Evolutionary conservation across 2,329 filamentous ascomycete genomes (phyloP).

Genomic region (Aspergillus awamori): DNA sequence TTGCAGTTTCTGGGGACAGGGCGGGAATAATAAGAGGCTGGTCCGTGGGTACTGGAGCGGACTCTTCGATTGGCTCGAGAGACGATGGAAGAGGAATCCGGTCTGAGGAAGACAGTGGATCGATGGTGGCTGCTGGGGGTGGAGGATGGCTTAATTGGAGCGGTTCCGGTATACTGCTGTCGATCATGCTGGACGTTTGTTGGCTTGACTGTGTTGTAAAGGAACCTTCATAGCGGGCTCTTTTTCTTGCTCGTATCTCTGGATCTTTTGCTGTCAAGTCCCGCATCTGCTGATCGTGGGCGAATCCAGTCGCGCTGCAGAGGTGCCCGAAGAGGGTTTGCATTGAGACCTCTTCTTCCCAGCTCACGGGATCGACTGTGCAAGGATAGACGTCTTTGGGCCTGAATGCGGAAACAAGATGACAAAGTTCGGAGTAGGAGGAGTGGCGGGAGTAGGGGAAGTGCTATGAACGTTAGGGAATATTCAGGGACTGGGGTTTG

Average conservation of each 20-base stretch:
- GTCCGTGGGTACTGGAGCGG: background rate
- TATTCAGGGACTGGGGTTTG: background rate
- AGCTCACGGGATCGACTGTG: slow-evolving; percentile 66
- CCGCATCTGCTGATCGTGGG: slow-evolving; percentile 66
- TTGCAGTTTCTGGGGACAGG: slow-evolving; percentile 13
- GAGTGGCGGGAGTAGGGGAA: slow-evolving; percentile 93
- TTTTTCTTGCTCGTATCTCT: slow-evolving; percentile 21
- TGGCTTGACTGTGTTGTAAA: slow-evolving; percentile 26
- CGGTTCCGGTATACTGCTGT: background rate
- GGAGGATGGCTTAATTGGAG: background rate
- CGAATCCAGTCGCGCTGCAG: slow-evolving; percentile 65
- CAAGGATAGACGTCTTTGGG: slow-evolving; percentile 83
- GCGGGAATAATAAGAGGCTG: slow-evolving; percentile 10
- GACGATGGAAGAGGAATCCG: slow-evolving; percentile 12
- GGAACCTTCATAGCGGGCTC: slow-evolving; percentile 22
- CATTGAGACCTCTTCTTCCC: slow-evolving; percentile 68
- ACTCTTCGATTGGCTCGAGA: slow-evolving; percentile 13
- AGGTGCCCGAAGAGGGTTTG: slow-evolving; percentile 69
- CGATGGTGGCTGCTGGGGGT: background rate
- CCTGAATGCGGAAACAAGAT: slow-evolving; percentile 67
- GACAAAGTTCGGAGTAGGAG: slow-evolving; percentile 76
- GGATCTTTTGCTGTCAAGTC: slow-evolving; percentile 30
- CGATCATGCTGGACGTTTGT: slow-evolving; percentile 18
- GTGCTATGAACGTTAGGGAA: slow-evolving; percentile 37
- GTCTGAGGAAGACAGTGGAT: slow-evolving; percentile 5